Conservation (phyloP, 768 basidiomycete species). For the Porpolomopsis calyptriformis region DNA sequence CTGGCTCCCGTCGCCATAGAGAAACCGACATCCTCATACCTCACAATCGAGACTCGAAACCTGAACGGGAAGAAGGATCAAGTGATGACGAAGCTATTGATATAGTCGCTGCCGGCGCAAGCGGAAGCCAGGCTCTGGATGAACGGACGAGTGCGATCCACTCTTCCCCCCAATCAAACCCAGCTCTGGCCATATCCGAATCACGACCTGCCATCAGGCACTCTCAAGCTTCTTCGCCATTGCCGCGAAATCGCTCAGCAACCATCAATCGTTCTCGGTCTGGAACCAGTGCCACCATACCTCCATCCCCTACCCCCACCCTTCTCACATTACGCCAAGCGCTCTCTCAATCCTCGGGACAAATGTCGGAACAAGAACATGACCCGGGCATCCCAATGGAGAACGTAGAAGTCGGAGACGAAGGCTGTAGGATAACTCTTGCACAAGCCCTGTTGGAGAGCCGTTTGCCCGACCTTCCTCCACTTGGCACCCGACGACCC, state of each 20-base stretch:
- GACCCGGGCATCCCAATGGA: conserved; percentile 29
- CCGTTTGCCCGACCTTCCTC: conserved; percentile 63
- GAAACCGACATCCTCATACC: conserved; percentile 14
- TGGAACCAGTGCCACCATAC: conserved; percentile 19
- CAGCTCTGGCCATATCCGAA: neutral
- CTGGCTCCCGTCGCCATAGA: conserved; percentile 25
- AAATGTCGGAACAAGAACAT: conserved; percentile 10
- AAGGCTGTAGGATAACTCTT: conserved; percentile 46
- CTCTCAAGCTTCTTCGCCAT: conserved; percentile 12
- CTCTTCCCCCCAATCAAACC: conserved; percentile 14
- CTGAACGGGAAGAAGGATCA: conserved; percentile 58
- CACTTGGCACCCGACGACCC: conserved; percentile 49
- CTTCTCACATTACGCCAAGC: conserved; percentile 59
- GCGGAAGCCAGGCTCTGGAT: conserved; percentile 72
- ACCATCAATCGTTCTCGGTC: conserved; percentile 53
- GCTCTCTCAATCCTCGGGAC: conserved; percentile 32
- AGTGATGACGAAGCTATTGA: conserved; percentile 87
- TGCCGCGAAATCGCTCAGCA: conserved; percentile 49
- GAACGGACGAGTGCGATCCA: conserved; percentile 65
- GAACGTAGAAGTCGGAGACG: conserved; percentile 9
- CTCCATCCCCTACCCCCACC: conserved; percentile 49
- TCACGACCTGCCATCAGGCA: conserved; percentile 7
- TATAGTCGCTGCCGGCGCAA: conserved; percentile 68
- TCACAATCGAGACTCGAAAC: conserved; percentile 37
- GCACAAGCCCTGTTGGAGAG: conserved; percentile 72